Evolutionary conservation across 2,329 filamentous ascomycete genomes (phyloP).

Genomic region (Cercospora zeae-maydis): DNA sequence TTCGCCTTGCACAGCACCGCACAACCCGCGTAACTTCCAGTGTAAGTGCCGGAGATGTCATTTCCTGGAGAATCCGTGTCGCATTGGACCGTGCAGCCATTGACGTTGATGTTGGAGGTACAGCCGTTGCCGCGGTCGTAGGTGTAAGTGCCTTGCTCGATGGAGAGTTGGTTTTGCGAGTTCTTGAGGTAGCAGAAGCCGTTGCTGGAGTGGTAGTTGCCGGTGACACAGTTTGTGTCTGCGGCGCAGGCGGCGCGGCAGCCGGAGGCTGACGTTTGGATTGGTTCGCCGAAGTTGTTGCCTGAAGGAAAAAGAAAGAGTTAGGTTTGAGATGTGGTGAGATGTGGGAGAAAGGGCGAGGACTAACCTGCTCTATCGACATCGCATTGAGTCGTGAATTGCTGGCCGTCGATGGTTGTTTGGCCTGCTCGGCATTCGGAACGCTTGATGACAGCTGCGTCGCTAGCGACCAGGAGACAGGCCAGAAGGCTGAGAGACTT

Average conservation of each 20-base stretch:
- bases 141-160: not conserved
- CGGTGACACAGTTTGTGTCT: not conserved
- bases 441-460: not conserved
- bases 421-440: not conserved
- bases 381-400: not conserved
- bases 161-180: not conserved
- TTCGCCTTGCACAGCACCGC: not conserved
- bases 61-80: not conserved
- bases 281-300: not conserved
- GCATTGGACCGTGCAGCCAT: conserved; percentile 1
- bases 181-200: conserved; percentile 4
- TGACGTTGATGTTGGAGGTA: conserved; percentile 3
- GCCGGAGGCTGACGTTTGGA: not conserved
- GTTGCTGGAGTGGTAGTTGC: not conserved
- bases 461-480: not conserved
- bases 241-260: not conserved
- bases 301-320: not conserved
- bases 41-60: not conserved
- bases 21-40: not conserved
- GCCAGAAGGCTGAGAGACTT: not conserved
- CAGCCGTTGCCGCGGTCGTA: not conserved
- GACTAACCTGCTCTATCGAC: not conserved
- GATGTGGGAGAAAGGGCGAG: not conserved
- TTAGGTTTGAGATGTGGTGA: not conserved
- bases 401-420: conserved; percentile 1